Base-by-base conservation (phyloP, 345 rosid species). In the Pseudoturritis turrita region DNA sequence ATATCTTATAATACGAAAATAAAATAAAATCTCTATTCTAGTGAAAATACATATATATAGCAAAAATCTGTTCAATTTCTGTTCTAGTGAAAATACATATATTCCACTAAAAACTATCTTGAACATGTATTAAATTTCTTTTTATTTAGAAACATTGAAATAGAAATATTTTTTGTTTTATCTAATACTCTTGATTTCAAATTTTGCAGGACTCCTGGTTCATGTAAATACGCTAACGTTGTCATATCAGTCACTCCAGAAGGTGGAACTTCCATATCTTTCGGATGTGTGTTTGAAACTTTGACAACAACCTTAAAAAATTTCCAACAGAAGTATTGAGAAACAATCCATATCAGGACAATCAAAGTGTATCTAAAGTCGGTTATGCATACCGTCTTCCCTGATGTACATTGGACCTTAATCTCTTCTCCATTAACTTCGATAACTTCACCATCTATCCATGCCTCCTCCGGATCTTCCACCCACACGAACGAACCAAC, bases 221-320 rank as follows among this genome's bases (percentile, higher is more conserved):
- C 98, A 73, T 91, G 98, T 83, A 94, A 83, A 81, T 94, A 94
- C 43, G 98, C 89, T 60, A 94, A 83, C 51, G 83, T 94, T 50
- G 98, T 91, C 98, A 94, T 94, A 78, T 94, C 97, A 74, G 88
- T 90, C 72, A 94, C 97, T 77, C 97, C 96, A 70, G 95, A 87
- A 18, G 87, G 83, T 36, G 98, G 98, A 46, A 84, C 88, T 82
- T 91, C 96, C 9, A 85, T 62, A 81, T 94, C 98, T 83, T 86
- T 89, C 4, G 94, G 88, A 76, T 88, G 80, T 17, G 83, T 85
- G 73, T 80, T 80, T 36, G 91, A 86, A 77, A 82, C 84, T 85
- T 91, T 89, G 39, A 79, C 87, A 72, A 52, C 70, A 22, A 89
- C 87, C 98, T 92, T 78, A 57, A n/a, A n/a, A 39, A 73, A 40